phyloP scores from a whole-genome alignment of 148 eudicot genomes.

The Vaccinium corymbosum region DNA sequence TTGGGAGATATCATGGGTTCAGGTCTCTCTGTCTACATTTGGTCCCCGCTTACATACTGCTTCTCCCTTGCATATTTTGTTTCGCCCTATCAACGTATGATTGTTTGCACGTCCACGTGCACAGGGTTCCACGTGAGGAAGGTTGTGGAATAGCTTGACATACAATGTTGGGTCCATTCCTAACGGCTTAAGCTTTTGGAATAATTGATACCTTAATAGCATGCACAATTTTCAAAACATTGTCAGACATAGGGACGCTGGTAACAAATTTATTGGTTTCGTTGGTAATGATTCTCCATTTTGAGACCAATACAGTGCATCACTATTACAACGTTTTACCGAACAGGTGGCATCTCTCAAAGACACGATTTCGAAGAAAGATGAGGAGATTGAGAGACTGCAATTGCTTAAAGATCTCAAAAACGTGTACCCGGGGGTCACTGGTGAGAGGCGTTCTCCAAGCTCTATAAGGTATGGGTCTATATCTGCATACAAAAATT shows the following conservation, averaged over 20 bases:
- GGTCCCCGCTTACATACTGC: neutral
- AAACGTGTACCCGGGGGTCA: constrained; percentile 32
- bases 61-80: neutral
- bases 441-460: constrained; percentile 40
- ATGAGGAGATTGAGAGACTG: constrained; percentile 46
- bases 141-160: neutral
- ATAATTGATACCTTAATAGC: no score
- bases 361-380: constrained; percentile 44
- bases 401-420: constrained; percentile 45
- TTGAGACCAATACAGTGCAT: neutral
- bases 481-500: constrained; percentile 35
- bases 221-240: neutral
- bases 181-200: neutral
- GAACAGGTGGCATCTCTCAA: constrained; percentile 46
- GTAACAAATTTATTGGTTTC: neutral
- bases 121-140: neutral
- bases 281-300: neutral
- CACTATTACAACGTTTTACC: neutral
- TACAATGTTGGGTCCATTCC: neutral
- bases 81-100: neutral
- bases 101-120: neutral
- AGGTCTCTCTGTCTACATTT: neutral
- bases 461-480: constrained; percentile 43
- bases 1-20: neutral
- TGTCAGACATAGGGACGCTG: neutral